A percentile compares a stretch with the other conserved stretches of the same genome.
These are phyloP conservation scores for Excoecaria agallocha DNA, from an alignment of 345 rosid species.

Conservation along the genomic window DNA sequence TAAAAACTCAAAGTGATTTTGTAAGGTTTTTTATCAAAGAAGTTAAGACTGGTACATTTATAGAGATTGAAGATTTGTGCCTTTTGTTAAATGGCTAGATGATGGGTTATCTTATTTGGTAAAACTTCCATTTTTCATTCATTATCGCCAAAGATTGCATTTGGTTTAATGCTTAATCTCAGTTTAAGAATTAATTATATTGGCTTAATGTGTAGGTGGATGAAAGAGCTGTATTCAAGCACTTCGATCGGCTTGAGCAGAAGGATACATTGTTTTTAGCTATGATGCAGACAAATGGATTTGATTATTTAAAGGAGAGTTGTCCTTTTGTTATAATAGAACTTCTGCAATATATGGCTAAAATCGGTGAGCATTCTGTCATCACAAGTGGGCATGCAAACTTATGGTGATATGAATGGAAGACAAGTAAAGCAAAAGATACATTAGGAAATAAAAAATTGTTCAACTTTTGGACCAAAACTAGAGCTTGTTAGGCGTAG, in stretches of 20 bases:
- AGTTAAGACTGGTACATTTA: conserved; percentile 75
- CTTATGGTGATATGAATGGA: no score
- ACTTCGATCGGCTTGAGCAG: conserved; percentile 91
- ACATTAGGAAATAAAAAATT: no score
- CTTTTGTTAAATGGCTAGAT: conserved; percentile 95
- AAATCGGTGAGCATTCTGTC: no score
- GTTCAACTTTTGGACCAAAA: no score
- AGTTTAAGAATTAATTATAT: not conserved
- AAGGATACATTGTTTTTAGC: conserved; percentile 80
- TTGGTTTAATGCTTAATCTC: no score
- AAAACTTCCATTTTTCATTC: not conserved
- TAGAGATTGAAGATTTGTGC: conserved; percentile 79
- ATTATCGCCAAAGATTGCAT: not conserved
- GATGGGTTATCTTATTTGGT: conserved; percentile 92
- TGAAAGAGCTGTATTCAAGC: conserved; percentile 87
- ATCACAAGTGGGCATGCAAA: no score
- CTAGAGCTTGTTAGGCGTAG: no score
- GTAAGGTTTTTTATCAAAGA: conserved; percentile 81
- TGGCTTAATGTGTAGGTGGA: conserved; percentile 48
- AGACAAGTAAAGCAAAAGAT: no score
- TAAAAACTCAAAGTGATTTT: conserved; percentile 92
- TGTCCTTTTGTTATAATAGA: no score
- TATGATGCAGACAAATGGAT: no score
- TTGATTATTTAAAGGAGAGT: no score
- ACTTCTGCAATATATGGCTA: no score